phyloP scores from a whole-genome alignment of 345 rosid genomes.

The thale cress (Arabidopsis thaliana) region DNA sequence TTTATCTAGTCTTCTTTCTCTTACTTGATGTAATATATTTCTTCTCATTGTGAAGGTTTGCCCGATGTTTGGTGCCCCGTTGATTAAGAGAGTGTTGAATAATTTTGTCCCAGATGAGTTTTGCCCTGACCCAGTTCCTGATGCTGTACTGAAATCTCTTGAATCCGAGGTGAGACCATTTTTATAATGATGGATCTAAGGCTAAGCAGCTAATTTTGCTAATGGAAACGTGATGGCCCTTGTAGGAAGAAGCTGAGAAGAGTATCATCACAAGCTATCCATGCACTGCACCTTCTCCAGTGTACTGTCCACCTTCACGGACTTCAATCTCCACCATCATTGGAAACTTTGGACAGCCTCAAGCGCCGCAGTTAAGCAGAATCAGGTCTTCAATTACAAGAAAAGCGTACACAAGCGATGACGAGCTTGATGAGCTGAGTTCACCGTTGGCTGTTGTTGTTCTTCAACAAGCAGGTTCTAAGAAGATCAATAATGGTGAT shows the following conservation, averaged over 20 bases:
- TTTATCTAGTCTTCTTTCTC: background rate
- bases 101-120: constrained; percentile 84
- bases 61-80: constrained; percentile 72
- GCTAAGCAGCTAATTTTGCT: constrained; percentile 16
- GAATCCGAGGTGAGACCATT: constrained; percentile 65
- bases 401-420: constrained; percentile 84
- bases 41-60: constrained; percentile 64
- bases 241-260: constrained; percentile 41
- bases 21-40: constrained; percentile 13
- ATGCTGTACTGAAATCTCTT: constrained; percentile 75
- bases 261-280: constrained; percentile 55
- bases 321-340: constrained; percentile 50
- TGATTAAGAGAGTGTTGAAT: constrained; percentile 81
- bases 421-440: constrained; percentile 86
- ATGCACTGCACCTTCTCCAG: constrained; percentile 61
- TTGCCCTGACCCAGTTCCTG: constrained; percentile 90
- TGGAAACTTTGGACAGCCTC: constrained; percentile 53
- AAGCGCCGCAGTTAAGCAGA: constrained; percentile 54
- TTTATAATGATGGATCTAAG: background rate
- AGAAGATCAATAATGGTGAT: constrained; percentile 26
- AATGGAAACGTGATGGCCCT: constrained; percentile 26
- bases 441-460: constrained; percentile 67
- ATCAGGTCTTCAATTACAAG: constrained; percentile 66
- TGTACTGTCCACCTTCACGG: constrained; percentile 68
- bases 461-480: constrained; percentile 40